These are phyloP conservation scores for Neostapfia colusana DNA, from an alignment of 176 grass and related monocot species.

Conservation along the genomic window DNA sequence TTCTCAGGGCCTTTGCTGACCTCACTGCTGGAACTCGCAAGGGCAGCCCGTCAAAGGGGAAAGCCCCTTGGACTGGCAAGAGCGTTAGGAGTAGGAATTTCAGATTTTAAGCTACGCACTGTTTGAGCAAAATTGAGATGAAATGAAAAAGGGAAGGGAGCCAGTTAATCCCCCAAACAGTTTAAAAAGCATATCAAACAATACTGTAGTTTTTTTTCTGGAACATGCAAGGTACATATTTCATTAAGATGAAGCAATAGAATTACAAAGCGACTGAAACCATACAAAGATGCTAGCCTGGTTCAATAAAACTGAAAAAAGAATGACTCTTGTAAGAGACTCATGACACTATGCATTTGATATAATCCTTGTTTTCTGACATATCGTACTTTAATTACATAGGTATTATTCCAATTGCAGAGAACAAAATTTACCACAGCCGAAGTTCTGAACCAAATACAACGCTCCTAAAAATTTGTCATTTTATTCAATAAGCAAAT, in stretches of 20 bases:
- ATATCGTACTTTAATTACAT: slow-evolving; percentile 6
- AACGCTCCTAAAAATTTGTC: not conserved
- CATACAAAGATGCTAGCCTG: too few species aligned
- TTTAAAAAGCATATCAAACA: not conserved
- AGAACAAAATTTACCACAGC: not conserved
- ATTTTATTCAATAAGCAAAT: slow-evolving; percentile 18
- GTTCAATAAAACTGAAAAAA: too few species aligned
- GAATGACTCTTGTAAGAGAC: not conserved
- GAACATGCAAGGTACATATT: too few species aligned
- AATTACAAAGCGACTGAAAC: too few species aligned
- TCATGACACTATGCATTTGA: slow-evolving; percentile 5
- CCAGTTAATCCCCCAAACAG: not conserved
- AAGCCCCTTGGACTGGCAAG: slow-evolving; percentile 21
- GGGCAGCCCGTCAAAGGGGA: not conserved
- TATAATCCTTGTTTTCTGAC: slow-evolving; percentile 17
- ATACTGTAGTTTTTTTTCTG: too few species aligned
- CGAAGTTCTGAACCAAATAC: not conserved
- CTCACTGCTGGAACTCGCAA: slow-evolving; percentile 45
- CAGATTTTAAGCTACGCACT: not conserved
- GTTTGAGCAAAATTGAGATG: too few species aligned
- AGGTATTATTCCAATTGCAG: slow-evolving; percentile 18
- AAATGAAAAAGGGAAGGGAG: too few species aligned
- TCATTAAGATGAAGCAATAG: too few species aligned
- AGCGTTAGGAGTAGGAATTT: slow-evolving; percentile 28
- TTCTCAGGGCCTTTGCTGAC: slow-evolving; percentile 65